Base-by-base conservation (phyloP, 2,329 filamentous ascomycete species). In the Aspergillus nomiae region DNA sequence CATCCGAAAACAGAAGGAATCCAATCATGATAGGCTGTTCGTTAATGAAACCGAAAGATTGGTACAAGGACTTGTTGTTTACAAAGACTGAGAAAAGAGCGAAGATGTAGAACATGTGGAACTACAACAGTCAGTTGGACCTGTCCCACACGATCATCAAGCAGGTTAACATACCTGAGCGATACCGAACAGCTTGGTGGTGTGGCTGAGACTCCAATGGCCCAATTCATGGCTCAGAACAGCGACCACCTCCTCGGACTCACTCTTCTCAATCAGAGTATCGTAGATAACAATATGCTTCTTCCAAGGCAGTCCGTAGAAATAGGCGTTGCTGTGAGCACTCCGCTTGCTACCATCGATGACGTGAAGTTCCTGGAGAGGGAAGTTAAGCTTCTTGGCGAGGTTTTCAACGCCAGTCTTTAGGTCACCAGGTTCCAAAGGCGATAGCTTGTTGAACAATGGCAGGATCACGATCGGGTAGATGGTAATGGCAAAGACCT, bases 281-380 rank as follows among this genome's bases (percentile, higher is more conserved):
- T 99, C 95, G 77, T 97, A 99, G 75, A 99, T 96, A 74, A 99
- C 95, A 83, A 99, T 99, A 83, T 98, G 96, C 87, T 98, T 98
- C 87, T 97, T 97, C 94, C 94, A 99, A 48, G 95, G 95, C 61
- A 99, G 87, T 64, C 95, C 95, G 72, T 96, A 97, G 83, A 99
- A 99, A 81, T 96, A 96, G 24, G 92, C 92, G 74, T 96, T 96
- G 81, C 90, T 93, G 81, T 96, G 92, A 28, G 91, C 90, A 75
- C 90, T 92, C 71, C 92, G 87, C 83, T 94, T 94, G 82, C 90
- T 94, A 56, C 92, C 92, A 76, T 96, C 92, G 73, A 99, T 99
- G 73, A 98, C 94, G 75, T 96, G 92, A 51, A 99, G 86, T 75
- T 98, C 93, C 66, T 91, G 89, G 34, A 99, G 89, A 1, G 95